phyloP scores from a whole-genome alignment of 352 stramenopile species.

The Phytophthora fragariae region DNA sequence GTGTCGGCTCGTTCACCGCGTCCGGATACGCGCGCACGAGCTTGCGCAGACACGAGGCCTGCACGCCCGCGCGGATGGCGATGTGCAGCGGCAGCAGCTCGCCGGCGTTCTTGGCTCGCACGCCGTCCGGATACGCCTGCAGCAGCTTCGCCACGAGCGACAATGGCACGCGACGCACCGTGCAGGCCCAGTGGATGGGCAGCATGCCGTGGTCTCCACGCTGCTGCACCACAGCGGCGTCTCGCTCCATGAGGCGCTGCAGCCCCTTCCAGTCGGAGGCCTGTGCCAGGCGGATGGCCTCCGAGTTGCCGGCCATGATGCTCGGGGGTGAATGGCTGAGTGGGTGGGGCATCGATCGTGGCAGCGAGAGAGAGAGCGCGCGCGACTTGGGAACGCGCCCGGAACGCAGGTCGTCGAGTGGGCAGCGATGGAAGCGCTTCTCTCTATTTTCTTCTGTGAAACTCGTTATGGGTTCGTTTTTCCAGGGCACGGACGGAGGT shows the following conservation, averaged over 20 bases:
- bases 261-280: conserved; percentile 81
- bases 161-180: conserved; percentile 66
- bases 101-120: conserved; percentile 66
- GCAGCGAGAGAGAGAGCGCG: conserved; percentile 18
- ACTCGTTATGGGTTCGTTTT: conserved; percentile 22
- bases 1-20: conserved; percentile 52
- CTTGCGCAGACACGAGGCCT: conserved; percentile 56
- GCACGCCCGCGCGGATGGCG: conserved; percentile 66
- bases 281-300: conserved; percentile 80
- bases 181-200: conserved; percentile 86
- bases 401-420: conserved; percentile 23
- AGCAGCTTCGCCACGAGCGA: conserved; percentile 71
- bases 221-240: conserved; percentile 53
- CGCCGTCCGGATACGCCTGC: conserved; percentile 65
- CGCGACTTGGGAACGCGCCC: conserved; percentile 22
- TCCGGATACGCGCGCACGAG: conserved; percentile 66
- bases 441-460: conserved; percentile 26
- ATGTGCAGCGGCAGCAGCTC: conserved; percentile 82
- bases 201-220: conserved; percentile 84
- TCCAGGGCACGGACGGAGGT: neutral
- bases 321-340: conserved; percentile 9
- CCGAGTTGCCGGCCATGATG: conserved; percentile 46
- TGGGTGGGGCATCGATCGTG: neutral
- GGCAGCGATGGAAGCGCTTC: neutral
- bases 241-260: conserved; percentile 66